phyloP scores from a whole-genome alignment of 768 basidiomycete genomes.

The Trametes villosa region DNA sequence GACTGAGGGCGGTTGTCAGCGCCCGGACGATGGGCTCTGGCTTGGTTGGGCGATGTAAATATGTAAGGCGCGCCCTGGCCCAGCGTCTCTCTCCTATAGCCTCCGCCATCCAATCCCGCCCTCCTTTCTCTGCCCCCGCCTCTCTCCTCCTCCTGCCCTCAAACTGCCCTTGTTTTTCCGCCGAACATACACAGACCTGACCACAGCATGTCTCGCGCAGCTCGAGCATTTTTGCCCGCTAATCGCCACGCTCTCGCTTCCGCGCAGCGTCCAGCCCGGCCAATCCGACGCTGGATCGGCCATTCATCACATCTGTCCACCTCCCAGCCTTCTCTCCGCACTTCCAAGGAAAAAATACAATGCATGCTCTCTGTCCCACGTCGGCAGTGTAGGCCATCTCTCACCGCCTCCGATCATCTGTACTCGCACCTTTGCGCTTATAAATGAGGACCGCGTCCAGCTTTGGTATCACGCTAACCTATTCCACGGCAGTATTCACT shows the following conservation, averaged over 20 bases:
- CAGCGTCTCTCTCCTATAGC: constrained; percentile 25
- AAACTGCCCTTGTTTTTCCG: not conserved
- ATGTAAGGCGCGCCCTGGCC: constrained; percentile 18
- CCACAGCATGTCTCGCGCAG: not conserved
- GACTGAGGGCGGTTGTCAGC: constrained; percentile 17
- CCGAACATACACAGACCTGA: not conserved
- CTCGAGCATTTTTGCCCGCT: not conserved
- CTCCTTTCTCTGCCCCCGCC: not conserved
- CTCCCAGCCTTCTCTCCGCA: not conserved
- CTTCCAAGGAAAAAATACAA: not conserved
- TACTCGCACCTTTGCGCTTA: not conserved
- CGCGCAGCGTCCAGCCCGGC: not conserved
- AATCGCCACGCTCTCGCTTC: not conserved
- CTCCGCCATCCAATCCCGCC: constrained; percentile 12
- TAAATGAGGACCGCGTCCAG: no score
- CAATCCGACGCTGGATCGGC: constrained; percentile 3
- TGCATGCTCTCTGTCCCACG: not conserved
- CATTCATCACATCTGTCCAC: constrained; percentile 14
- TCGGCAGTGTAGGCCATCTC: not conserved
- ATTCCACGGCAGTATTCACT: no score
- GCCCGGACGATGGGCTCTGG: constrained; percentile 9
- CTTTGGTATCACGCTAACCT: not conserved
- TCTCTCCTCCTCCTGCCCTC: not conserved
- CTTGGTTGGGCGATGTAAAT: constrained; percentile 4
- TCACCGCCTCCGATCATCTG: no score